Percentiles rank a stretch among this genome's conserved stretches.
These are phyloP conservation scores for Leptographium flavum DNA, from an alignment of 2,329 filamentous ascomycete species.

Conservation along the genomic window DNA sequence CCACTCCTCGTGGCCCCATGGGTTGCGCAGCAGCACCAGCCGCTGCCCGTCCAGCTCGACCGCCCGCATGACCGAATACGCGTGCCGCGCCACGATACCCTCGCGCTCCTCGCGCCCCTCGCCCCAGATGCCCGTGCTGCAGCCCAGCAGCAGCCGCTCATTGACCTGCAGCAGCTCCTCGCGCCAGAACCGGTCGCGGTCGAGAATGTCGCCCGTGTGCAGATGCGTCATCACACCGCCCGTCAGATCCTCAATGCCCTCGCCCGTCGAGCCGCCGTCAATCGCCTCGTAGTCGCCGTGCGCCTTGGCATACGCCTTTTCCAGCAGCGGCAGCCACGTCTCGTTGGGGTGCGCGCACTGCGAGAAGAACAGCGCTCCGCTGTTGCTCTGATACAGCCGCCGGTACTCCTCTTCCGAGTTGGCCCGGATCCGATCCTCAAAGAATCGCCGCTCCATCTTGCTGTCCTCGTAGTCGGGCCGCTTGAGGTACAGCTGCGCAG, in stretches of 20 bases:
- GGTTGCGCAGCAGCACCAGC: slow-evolving; percentile 36
- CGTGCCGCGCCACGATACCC: slow-evolving; percentile 43
- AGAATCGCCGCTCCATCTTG: slow-evolving; percentile 30
- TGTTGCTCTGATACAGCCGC: slow-evolving; percentile 51
- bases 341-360: slow-evolving; percentile 55
- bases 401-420: slow-evolving; percentile 45
- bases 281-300: slow-evolving; percentile 62
- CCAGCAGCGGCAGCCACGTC: slow-evolving; percentile 59
- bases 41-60: slow-evolving; percentile 33
- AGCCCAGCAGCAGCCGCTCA: slow-evolving; percentile 65
- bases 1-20: slow-evolving; percentile 49
- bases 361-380: slow-evolving; percentile 55
- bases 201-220: slow-evolving; percentile 55
- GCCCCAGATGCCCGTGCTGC: slow-evolving; percentile 48
- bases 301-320: slow-evolving; percentile 66
- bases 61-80: slow-evolving; percentile 47
- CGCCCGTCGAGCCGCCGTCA: slow-evolving; percentile 46
- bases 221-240: slow-evolving; percentile 59
- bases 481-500: slow-evolving; percentile 31
- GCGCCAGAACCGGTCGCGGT: slow-evolving; percentile 72
- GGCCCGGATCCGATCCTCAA: slow-evolving; percentile 31
- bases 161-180: slow-evolving; percentile 72
- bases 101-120: slow-evolving; percentile 45
- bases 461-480: slow-evolving; percentile 48
- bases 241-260: slow-evolving; percentile 38